Percentiles rank a stretch among this genome's conserved stretches.
Conservation (phyloP, 2,329 filamentous ascomycete species). For the Golovinomyces cichoracearum region DNA sequence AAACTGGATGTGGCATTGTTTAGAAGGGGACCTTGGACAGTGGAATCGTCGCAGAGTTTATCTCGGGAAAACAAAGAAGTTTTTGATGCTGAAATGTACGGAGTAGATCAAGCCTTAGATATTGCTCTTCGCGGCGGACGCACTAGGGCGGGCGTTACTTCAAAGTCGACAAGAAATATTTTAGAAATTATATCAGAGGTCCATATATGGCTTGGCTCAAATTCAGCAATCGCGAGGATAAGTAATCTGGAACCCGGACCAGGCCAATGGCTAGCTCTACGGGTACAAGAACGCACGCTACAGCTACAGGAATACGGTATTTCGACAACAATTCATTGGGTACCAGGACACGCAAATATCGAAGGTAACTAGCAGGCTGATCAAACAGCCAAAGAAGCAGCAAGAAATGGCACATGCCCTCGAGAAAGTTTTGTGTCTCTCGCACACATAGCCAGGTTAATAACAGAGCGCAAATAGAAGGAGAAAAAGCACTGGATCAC, state of each 20-base stretch:
- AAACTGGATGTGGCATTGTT: not conserved
- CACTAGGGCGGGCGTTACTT: not conserved
- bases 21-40: not conserved
- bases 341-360: not conserved
- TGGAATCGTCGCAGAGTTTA: not conserved
- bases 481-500: not conserved
- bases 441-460: not conserved
- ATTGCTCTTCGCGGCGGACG: not conserved
- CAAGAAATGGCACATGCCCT: not conserved
- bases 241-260: not conserved
- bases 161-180: not conserved
- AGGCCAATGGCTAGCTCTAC: not conserved
- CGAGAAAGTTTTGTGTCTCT: not conserved
- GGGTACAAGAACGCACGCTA: not conserved
- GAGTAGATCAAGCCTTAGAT: not conserved
- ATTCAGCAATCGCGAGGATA: not conserved
- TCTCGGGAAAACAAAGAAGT: not conserved
- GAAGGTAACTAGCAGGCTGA: not conserved
- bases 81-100: constrained; percentile 1
- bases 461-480: not conserved
- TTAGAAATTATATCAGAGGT: not conserved
- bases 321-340: not conserved
- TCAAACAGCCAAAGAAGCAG: not conserved
- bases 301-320: not conserved
- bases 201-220: not conserved